These are phyloP conservation scores for Tylopilus sp. DNA, from an alignment of 1,284 basidiomycete genomes.

Conservation along the genomic window DNA sequence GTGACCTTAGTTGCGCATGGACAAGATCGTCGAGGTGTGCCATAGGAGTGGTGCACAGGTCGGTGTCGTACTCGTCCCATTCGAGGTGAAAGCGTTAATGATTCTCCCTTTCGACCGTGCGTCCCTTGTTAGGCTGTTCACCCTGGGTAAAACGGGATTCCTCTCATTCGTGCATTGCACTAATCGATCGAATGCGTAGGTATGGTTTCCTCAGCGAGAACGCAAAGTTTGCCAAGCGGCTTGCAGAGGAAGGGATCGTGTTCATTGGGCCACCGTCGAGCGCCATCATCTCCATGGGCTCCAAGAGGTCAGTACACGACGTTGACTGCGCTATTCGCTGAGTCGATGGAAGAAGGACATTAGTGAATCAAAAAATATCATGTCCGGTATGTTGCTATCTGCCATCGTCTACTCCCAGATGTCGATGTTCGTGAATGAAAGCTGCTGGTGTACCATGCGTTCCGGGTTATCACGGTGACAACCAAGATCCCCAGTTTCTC, in stretches of 20 bases:
- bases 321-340: neutral
- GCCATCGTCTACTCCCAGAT: neutral
- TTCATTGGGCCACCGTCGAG: conserved; percentile 94
- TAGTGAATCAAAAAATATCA: conserved; percentile 86
- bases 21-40: conserved; percentile 85
- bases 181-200: conserved; percentile 34
- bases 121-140: conserved; percentile 61
- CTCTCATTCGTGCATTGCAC: neutral
- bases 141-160: conserved; percentile 53
- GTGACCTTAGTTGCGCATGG: conserved; percentile 64
- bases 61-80: conserved; percentile 13
- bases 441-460: conserved; percentile 90
- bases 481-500: conserved; percentile 66
- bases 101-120: neutral
- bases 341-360: conserved; percentile 1
- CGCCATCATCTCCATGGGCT: conserved; percentile 92
- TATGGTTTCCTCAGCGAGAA: conserved; percentile 95
- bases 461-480: conserved; percentile 80
- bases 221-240: conserved; percentile 78
- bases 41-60: conserved; percentile 79
- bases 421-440: conserved; percentile 27
- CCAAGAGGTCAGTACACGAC: conserved; percentile 55
- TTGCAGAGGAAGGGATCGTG: conserved; percentile 84
- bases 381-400: conserved; percentile 55
- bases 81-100: conserved; percentile 5